Conservation (phyloP, 148 eudicot species). For the Rhododendron williamsianum region DNA sequence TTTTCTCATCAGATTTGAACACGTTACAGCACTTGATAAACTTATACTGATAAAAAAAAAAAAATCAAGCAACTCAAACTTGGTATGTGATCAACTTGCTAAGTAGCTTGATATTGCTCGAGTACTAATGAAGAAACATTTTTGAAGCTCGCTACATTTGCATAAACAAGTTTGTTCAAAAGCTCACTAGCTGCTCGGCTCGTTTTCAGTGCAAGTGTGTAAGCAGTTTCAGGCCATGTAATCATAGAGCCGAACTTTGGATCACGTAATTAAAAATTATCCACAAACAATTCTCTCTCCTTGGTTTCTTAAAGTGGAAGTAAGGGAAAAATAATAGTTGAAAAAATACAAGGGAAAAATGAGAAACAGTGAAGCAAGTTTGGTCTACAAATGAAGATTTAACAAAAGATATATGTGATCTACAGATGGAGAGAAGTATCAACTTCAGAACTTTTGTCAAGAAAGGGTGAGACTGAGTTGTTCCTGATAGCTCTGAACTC, state of each 20-base stretch:
- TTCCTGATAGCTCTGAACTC: background rate
- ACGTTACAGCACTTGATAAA: too few relatives aligned
- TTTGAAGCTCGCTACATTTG: background rate
- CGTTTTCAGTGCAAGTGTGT: too few relatives aligned
- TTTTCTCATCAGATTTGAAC: too few relatives aligned
- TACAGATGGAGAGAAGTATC: conserved; percentile 22
- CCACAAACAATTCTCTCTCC: too few relatives aligned
- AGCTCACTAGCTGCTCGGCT: background rate
- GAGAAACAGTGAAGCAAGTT: background rate
- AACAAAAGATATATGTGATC: background rate
- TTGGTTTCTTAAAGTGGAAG: background rate
- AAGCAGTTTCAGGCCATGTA: too few relatives aligned
- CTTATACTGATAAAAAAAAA: too few relatives aligned
- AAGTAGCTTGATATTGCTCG: background rate
- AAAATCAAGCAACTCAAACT: background rate
- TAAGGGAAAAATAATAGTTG: background rate
- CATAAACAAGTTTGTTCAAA: background rate
- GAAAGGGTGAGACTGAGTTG: background rate
- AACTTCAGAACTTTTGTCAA: conserved; percentile 10
- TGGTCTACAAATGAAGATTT: background rate
- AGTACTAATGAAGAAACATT: background rate
- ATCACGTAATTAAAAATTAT: too few relatives aligned
- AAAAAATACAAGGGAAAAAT: background rate
- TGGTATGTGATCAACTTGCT: background rate
- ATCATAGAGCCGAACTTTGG: too few relatives aligned